These are phyloP conservation scores for Vaccinium darrowii DNA, from an alignment of 148 eudicot genomes.

Conservation along the genomic window DNA sequence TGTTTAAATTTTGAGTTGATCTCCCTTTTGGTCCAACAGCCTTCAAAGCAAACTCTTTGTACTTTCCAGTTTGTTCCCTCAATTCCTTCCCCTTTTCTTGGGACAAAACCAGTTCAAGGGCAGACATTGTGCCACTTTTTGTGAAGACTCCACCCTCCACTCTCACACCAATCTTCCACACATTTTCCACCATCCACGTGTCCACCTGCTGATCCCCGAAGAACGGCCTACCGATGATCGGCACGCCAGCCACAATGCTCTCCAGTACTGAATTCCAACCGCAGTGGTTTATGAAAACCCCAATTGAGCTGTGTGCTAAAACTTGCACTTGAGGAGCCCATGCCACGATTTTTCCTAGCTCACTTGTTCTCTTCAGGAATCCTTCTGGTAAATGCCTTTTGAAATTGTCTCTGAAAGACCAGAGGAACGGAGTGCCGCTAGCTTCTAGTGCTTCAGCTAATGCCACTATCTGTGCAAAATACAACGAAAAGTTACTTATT, in stretches of 20 bases:
- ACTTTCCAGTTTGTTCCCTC: constrained; percentile 21
- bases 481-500: neutral
- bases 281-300: constrained; percentile 63
- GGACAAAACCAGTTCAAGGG: constrained; percentile 32
- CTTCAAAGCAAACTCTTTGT: constrained; percentile 35
- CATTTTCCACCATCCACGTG: constrained; percentile 43
- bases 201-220: constrained; percentile 60
- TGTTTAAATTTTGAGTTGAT: constrained; percentile 29
- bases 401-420: constrained; percentile 45
- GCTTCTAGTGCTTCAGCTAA: constrained; percentile 54
- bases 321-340: constrained; percentile 76
- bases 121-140: constrained; percentile 23
- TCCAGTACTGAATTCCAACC: constrained; percentile 85
- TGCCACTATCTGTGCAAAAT: constrained; percentile 17
- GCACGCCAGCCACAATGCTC: constrained; percentile 59
- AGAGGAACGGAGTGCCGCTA: constrained; percentile 47
- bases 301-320: constrained; percentile 40
- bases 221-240: constrained; percentile 66
- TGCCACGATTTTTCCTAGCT: constrained; percentile 48
- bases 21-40: constrained; percentile 34
- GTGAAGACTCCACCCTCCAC: constrained; percentile 48
- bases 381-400: constrained; percentile 36
- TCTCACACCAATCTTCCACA: constrained; percentile 43
- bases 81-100: constrained; percentile 32
- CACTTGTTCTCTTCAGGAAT: constrained; percentile 29